Percentiles rank a stretch among this genome's conserved stretches.
Evolutionary conservation across 2,329 filamentous ascomycete genomes (phyloP).

Genomic region (Trichoderma aggressivum): DNA sequence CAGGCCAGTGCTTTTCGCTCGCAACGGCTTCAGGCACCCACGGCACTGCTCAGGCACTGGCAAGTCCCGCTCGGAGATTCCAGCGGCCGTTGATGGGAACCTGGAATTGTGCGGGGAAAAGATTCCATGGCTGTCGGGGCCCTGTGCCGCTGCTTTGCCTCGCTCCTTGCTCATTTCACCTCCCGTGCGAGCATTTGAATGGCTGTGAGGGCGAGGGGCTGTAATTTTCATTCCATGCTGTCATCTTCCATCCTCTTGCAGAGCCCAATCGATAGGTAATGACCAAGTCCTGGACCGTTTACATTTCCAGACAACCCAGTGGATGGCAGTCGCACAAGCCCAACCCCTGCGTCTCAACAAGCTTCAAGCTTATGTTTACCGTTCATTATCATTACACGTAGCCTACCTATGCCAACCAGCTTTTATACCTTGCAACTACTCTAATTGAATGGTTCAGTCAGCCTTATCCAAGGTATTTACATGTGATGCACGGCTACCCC

Average conservation of each 20-base stretch:
- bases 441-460: background rate
- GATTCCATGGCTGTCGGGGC: conserved; percentile 3
- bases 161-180: background rate
- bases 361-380: background rate
- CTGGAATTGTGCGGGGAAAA: background rate
- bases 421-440: background rate
- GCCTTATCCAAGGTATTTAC: background rate
- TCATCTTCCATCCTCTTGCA: background rate
- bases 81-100: background rate
- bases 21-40: background rate
- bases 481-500: background rate
- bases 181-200: background rate
- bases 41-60: background rate
- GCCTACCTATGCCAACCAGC: background rate
- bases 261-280: background rate
- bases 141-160: background rate
- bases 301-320: background rate
- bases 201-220: background rate
- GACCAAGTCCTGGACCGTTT: background rate
- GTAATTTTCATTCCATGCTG: background rate
- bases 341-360: background rate
- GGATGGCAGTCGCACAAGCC: background rate
- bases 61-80: background rate
- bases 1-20: background rate
- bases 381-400: background rate